A percentile compares a stretch with the other conserved stretches of the same genome.
These are phyloP conservation scores for Plasmodium vinckei DNA, from an alignment of 169 alveolate species.

Conservation along the genomic window DNA sequence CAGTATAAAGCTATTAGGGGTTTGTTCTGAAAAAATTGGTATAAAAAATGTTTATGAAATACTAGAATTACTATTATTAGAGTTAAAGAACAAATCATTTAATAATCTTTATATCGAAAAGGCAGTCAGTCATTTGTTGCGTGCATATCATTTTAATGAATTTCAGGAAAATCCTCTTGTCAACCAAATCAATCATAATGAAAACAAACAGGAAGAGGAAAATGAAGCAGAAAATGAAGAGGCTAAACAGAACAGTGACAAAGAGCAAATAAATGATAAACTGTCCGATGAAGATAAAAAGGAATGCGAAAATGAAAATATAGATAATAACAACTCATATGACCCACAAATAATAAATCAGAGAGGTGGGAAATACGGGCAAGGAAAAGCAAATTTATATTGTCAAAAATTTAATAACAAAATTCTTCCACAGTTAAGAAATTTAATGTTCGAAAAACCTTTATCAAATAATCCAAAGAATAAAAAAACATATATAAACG, in stretches of 20 bases:
- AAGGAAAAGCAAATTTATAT: background rate
- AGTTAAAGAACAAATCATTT: conserved; percentile 53
- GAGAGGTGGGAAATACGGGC: background rate
- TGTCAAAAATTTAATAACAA: conserved; percentile 27
- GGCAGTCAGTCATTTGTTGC: conserved; percentile 40
- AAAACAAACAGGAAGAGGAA: background rate
- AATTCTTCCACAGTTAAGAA: conserved; percentile 41
- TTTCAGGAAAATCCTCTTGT: background rate
- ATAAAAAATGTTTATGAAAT: conserved; percentile 38
- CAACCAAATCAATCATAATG: background rate
- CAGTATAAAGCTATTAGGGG: conserved; percentile 56
- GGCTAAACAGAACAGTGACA: background rate
- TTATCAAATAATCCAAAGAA: conserved; percentile 20
- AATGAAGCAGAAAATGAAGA: background rate
- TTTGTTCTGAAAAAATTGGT: conserved; percentile 45
- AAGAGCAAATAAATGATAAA: background rate
- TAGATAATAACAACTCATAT: background rate
- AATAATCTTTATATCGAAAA: conserved; percentile 72
- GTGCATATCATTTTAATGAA: conserved; percentile 57
- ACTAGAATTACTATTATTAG: conserved; percentile 18
- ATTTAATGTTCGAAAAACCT: conserved; percentile 35
- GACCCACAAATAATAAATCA: background rate
- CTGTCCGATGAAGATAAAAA: no score
- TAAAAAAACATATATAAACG: conserved; percentile 64
- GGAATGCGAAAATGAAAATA: background rate